Evolutionary conservation across 2,329 filamentous ascomycete species (phyloP).

Genomic region (Pseudogymnoascus sp.): DNA sequence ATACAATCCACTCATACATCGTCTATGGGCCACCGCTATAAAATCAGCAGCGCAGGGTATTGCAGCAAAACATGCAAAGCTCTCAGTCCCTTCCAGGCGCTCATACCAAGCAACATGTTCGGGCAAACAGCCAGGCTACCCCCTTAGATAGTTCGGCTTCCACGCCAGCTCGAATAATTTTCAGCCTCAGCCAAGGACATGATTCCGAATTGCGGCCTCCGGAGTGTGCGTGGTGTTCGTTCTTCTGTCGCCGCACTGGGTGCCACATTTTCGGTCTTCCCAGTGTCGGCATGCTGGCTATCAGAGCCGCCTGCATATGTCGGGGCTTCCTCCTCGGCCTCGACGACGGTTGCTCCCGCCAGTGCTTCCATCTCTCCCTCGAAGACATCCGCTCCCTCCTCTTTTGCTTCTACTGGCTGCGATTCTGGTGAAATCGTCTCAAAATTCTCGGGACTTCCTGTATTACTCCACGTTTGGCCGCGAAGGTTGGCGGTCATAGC

Average conservation of each 20-base stretch:
- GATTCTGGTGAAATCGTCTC: neutral
- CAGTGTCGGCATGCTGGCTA: neutral
- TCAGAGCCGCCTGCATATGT: neutral
- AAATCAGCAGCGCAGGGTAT: neutral
- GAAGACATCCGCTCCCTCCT: neutral
- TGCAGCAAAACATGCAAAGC: neutral
- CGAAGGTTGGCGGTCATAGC: neutral
- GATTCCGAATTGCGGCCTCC: neutral
- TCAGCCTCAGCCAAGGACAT: slow-evolving; percentile 1
- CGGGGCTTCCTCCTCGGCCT: neutral
- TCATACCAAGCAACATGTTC: neutral
- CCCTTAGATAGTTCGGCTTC: neutral
- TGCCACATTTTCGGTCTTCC: neutral
- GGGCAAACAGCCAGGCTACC: neutral
- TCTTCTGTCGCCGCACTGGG: neutral
- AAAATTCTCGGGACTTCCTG: neutral
- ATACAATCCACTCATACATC: slow-evolving; percentile 1
- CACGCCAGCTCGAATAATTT: neutral
- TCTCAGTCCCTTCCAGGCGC: neutral
- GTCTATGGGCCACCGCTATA: neutral
- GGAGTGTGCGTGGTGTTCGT: neutral
- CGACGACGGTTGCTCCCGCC: neutral
- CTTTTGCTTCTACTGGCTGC: neutral
- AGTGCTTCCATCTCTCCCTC: neutral
- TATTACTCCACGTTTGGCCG: neutral